These are phyloP conservation scores for Penicillium nucicola DNA, from an alignment of 495 filamentous ascomycete species.

Conservation along the genomic window DNA sequence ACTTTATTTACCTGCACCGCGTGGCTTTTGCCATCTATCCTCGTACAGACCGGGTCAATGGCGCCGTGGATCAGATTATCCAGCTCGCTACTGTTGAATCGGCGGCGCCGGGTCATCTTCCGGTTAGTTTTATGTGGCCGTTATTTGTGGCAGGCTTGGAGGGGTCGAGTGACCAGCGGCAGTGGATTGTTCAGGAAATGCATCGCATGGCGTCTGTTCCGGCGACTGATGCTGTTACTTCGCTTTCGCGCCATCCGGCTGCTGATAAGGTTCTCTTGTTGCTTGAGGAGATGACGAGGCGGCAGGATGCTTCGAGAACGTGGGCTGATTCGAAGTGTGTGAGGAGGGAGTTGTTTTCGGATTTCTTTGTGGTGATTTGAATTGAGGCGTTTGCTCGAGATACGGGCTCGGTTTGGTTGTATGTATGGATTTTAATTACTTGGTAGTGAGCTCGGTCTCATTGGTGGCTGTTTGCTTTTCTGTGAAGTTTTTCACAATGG, in stretches of 20 bases:
- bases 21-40: slow-evolving; percentile 43
- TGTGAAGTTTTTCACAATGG: too few species aligned
- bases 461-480: background rate
- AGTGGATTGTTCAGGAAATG: slow-evolving; percentile 37
- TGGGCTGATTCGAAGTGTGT: slow-evolving; percentile 41
- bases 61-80: slow-evolving; percentile 39
- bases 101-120: slow-evolving; percentile 14
- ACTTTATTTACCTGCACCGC: slow-evolving; percentile 41
- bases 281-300: slow-evolving; percentile 37
- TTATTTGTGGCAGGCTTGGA: slow-evolving; percentile 38
- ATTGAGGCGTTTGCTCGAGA: background rate
- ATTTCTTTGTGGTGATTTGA: slow-evolving; percentile 39
- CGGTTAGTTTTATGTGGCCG: slow-evolving; percentile 38
- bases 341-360: slow-evolving; percentile 34
- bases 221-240: slow-evolving; percentile 3
- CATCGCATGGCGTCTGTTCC: slow-evolving; percentile 26
- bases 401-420: background rate
- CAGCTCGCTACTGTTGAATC: slow-evolving; percentile 35
- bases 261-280: slow-evolving; percentile 30
- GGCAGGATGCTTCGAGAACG: slow-evolving; percentile 37
- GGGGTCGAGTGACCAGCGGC: slow-evolving; percentile 31
- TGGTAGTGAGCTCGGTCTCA: background rate
- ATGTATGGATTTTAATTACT: background rate
- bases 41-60: slow-evolving; percentile 38
- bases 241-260: slow-evolving; percentile 25